A percentile compares a stretch with the other conserved stretches of the same genome.
Evolutionary conservation across 495 filamentous ascomycete genomes (phyloP).

Genomic region (Bombardia bombarda): DNA sequence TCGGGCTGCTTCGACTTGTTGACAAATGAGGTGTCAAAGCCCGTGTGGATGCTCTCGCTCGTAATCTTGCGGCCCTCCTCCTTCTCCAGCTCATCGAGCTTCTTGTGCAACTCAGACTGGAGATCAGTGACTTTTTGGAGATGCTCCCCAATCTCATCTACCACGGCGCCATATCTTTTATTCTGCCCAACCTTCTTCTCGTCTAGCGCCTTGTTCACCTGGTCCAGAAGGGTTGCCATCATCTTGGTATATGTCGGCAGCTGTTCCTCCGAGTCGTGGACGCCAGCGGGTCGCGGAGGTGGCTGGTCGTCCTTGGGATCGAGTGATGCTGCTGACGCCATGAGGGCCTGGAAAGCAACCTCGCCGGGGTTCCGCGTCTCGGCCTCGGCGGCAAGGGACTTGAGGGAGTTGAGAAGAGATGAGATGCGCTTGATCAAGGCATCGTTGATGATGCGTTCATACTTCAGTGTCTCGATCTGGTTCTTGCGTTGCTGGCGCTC

Average conservation of each 20-base stretch:
- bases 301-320: constrained; percentile 68
- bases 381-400: constrained; percentile 59
- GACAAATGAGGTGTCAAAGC: constrained; percentile 78
- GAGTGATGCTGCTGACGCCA: constrained; percentile 54
- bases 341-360: constrained; percentile 76
- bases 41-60: constrained; percentile 83
- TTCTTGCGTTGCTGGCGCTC: constrained; percentile 75
- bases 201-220: constrained; percentile 85
- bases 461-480: constrained; percentile 85
- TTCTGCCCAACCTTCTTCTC: constrained; percentile 48
- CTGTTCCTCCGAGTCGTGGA: constrained; percentile 62
- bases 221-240: constrained; percentile 86
- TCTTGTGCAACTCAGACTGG: constrained; percentile 62
- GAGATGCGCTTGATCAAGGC: constrained; percentile 77
- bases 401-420: constrained; percentile 60
- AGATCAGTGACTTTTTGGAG: constrained; percentile 66
- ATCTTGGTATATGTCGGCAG: constrained; percentile 87
- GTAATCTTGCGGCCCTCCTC: constrained; percentile 88
- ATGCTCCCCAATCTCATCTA: constrained; percentile 68
- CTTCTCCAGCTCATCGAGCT: constrained; percentile 75
- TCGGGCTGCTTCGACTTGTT: constrained; percentile 44
- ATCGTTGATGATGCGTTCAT: constrained; percentile 90
- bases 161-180: constrained; percentile 61
- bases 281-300: constrained; percentile 61
- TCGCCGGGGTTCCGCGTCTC: constrained; percentile 59